A percentile compares a stretch with the other conserved stretches of the same genome.
phyloP scores from a whole-genome alignment of 2,329 filamentous ascomycete species.

The Endocalyx cinctus region DNA sequence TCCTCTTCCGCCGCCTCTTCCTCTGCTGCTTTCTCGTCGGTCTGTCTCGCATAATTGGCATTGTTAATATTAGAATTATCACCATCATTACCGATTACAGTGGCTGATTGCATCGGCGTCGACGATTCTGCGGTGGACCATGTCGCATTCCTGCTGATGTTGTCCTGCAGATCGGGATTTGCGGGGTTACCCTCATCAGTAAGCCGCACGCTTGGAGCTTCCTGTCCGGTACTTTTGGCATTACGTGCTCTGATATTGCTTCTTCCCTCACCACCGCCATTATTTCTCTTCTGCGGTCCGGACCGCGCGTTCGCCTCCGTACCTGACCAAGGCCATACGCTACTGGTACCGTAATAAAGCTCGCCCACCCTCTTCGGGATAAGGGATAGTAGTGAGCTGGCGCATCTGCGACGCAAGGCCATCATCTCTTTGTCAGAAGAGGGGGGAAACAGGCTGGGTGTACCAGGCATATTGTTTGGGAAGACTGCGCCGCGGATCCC shows the following conservation, averaged over 20 bases:
- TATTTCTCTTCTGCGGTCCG: constrained; percentile 20
- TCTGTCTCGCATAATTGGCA: neutral
- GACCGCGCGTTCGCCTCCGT: constrained; percentile 22
- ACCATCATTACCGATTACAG: constrained; percentile 10
- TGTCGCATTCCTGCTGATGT: no score
- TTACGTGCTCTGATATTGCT: constrained; percentile 18
- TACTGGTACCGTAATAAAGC: constrained; percentile 42
- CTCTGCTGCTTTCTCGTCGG: constrained; percentile 10
- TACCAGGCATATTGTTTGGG: constrained; percentile 74
- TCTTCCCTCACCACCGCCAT: no score
- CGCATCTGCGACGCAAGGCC: constrained; percentile 63
- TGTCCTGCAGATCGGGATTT: constrained; percentile 16
- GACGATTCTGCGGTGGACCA: constrained; percentile 18
- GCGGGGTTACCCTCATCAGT: constrained; percentile 19
- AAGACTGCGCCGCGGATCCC: constrained; percentile 75
- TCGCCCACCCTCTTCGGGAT: constrained; percentile 43
- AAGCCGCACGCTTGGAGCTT: constrained; percentile 20
- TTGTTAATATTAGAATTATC: neutral
- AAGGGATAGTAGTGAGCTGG: constrained; percentile 50
- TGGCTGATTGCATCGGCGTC: constrained; percentile 13
- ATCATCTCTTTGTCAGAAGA: constrained; percentile 54
- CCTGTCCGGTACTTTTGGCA: constrained; percentile 18
- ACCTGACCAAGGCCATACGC: constrained; percentile 25
- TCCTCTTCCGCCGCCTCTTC: constrained; percentile 35
- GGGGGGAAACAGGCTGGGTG: constrained; percentile 56